phyloP scores from a whole-genome alignment of 176 grass and related monocot species.

The Carex myosuroides region DNA sequence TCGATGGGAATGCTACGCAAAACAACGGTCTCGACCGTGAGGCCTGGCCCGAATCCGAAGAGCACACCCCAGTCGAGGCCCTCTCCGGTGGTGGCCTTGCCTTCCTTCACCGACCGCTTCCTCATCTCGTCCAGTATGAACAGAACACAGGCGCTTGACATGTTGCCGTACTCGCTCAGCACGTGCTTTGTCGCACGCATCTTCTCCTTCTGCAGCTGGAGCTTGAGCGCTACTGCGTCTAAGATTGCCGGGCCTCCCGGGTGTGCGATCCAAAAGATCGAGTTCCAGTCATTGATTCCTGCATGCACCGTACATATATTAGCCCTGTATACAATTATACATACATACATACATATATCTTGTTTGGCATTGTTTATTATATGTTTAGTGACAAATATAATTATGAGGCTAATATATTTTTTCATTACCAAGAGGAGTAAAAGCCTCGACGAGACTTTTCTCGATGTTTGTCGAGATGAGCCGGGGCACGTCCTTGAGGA shows the following conservation, averaged over 20 bases:
- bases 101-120: neutral
- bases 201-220: conserved; percentile 14
- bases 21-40: conserved; percentile 16
- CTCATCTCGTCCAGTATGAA: conserved; percentile 25
- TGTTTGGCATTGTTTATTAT: neutral
- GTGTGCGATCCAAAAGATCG: conserved; percentile 14
- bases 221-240: neutral
- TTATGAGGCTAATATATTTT: neutral
- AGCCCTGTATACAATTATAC: neutral
- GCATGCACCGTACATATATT: neutral
- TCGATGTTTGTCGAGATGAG: conserved; percentile 24
- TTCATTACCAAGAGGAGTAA: neutral
- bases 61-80: conserved; percentile 16
- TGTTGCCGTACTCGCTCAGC: conserved; percentile 25
- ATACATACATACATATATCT: too few relatives aligned
- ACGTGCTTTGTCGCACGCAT: neutral
- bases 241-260: conserved; percentile 17
- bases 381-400: neutral
- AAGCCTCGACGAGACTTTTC: neutral
- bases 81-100: conserved; percentile 21
- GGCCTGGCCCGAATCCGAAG: conserved; percentile 15
- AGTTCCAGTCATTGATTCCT: conserved; percentile 25
- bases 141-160: conserved; percentile 15
- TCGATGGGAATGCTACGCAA: conserved; percentile 1
- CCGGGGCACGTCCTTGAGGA: conserved; percentile 20